These are phyloP conservation scores for Russula vinacea DNA, from an alignment of 768 basidiomycete genomes.

Conservation along the genomic window DNA sequence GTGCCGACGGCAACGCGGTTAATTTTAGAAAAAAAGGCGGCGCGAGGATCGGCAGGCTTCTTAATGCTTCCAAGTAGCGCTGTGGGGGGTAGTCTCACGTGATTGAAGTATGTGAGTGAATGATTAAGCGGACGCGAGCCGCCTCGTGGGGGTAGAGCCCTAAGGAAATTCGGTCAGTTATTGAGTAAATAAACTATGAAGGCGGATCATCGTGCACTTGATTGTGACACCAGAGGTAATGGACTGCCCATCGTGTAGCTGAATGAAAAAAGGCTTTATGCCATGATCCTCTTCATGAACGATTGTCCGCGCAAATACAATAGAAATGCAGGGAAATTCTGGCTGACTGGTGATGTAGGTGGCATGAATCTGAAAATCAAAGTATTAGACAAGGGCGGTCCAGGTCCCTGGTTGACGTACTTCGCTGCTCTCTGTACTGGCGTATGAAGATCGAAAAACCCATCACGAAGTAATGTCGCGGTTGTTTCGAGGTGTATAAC, in stretches of 20 bases:
- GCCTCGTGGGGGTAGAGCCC: constrained; percentile 24
- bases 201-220: constrained; percentile 29
- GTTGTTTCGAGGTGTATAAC: constrained; percentile 44
- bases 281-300: constrained; percentile 40
- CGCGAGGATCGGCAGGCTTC: constrained; percentile 20
- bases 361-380: constrained; percentile 43
- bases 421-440: constrained; percentile 40
- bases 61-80: constrained; percentile 33
- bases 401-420: constrained; percentile 31
- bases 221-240: constrained; percentile 40
- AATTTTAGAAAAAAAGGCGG: constrained; percentile 27
- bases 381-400: not conserved
- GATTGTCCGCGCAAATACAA: constrained; percentile 43
- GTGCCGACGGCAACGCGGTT: constrained; percentile 33
- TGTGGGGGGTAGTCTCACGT: constrained; percentile 34
- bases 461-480: constrained; percentile 41
- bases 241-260: constrained; percentile 39
- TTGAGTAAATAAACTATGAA: not conserved
- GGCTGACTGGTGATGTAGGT: constrained; percentile 39
- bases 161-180: not conserved
- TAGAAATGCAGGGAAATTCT: constrained; percentile 37
- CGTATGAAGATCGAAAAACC: constrained; percentile 41
- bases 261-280: constrained; percentile 41
- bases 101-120: constrained; percentile 36
- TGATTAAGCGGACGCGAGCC: constrained; percentile 38